A percentile compares a stretch with the other conserved stretches of the same genome.
Evolutionary conservation across 306 rosid genomes (phyloP).

Genomic region (Canavalia gladiata): DNA sequence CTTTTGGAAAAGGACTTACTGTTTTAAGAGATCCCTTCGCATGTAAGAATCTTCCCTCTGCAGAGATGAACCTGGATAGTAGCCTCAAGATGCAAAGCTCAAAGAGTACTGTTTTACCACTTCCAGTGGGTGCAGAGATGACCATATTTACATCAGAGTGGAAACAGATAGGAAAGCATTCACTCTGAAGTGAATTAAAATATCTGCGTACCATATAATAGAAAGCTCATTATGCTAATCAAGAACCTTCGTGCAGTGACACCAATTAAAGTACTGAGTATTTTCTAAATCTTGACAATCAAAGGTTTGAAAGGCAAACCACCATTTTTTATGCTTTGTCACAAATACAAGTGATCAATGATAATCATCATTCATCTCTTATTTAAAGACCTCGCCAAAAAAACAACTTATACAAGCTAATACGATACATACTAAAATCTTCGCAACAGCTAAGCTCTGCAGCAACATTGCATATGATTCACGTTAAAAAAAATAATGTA

Average conservation of each 20-base stretch:
- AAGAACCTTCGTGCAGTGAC: conserved; percentile 31
- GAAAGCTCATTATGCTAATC: conserved; percentile 17
- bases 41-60: conserved; percentile 70
- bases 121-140: conserved; percentile 97
- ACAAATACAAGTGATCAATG: conserved; percentile 15
- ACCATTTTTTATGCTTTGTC: conserved; percentile 4
- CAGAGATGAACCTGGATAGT: conserved; percentile 77
- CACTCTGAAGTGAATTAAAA: conserved; percentile 97
- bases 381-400: neutral
- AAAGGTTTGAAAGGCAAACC: conserved; percentile 41
- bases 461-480: conserved; percentile 34
- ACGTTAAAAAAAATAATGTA: neutral
- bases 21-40: conserved; percentile 89
- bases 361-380: conserved; percentile 19
- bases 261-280: conserved; percentile 18
- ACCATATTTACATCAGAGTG: conserved; percentile 92
- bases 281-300: conserved; percentile 20
- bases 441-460: conserved; percentile 24
- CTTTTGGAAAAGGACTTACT: conserved; percentile 59
- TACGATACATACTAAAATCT: neutral
- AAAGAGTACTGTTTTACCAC: conserved; percentile 96
- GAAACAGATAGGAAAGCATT: conserved; percentile 90
- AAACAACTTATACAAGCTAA: neutral
- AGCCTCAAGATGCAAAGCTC: conserved; percentile 97
- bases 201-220: conserved; percentile 64